Conservation (phyloP, 2,329 filamentous ascomycete genomes). For the Hypoxylon sp. region DNA sequence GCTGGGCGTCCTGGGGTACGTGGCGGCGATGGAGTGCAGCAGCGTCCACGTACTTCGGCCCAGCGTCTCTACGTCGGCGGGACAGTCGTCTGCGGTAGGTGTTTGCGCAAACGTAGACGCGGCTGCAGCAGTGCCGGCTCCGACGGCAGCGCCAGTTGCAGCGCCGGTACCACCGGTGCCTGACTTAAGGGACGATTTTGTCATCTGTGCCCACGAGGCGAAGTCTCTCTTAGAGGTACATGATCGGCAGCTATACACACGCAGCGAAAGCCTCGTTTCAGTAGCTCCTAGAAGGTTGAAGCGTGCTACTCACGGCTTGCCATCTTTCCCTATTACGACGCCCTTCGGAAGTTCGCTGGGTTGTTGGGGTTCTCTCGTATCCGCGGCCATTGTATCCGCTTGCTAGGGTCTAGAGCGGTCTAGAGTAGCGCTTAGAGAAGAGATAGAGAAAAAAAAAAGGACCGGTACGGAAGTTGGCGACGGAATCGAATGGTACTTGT, state of each 20-base stretch:
- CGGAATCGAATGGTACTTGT: constrained; percentile 29
- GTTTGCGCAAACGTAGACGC: constrained; percentile 31
- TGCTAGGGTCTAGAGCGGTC: constrained; percentile 1
- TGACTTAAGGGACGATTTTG: constrained; percentile 53
- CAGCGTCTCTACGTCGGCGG: constrained; percentile 86
- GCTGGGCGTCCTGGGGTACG: constrained; percentile 78
- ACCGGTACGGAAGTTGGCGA: constrained; percentile 18
- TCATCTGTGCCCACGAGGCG: constrained; percentile 65
- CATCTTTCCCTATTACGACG: constrained; percentile 78
- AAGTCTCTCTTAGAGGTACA: constrained; percentile 72
- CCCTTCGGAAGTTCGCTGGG: constrained; percentile 67
- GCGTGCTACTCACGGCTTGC: constrained; percentile 76
- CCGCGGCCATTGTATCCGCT: constrained; percentile 49
- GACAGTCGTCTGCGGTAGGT: constrained; percentile 72
- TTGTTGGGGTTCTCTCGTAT: constrained; percentile 45
- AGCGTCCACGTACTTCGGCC: constrained; percentile 93
- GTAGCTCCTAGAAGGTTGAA: neutral
- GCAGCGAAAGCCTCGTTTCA: constrained; percentile 10
- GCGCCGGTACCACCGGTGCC: constrained; percentile 45
- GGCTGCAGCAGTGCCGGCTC: constrained; percentile 47
- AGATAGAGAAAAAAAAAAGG: constrained; percentile 12
- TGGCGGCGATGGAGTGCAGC: constrained; percentile 88
- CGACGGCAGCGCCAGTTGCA: constrained; percentile 44
- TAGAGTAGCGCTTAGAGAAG: constrained; percentile 4
- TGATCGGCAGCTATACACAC: constrained; percentile 67